Percentiles rank a stretch among this genome's conserved stretches.
These are phyloP conservation scores for Physcia stellaris DNA, from an alignment of 495 filamentous ascomycete species.

Conservation along the genomic window DNA sequence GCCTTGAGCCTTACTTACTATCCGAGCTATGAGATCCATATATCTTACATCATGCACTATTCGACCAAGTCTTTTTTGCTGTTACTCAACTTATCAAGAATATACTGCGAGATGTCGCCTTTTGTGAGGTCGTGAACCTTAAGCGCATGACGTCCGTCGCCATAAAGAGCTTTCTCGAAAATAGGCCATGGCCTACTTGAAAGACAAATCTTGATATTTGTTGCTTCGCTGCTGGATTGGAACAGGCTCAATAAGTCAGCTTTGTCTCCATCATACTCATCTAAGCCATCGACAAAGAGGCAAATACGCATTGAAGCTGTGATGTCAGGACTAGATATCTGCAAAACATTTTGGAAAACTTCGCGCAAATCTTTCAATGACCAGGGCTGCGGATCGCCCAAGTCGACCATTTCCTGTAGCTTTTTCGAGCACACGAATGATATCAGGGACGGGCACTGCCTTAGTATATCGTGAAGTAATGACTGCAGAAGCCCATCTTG, in stretches of 20 bases:
- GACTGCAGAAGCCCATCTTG: slow-evolving; percentile 28
- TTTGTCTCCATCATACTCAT: slow-evolving; percentile 25
- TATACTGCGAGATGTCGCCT: slow-evolving; percentile 20
- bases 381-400: too few species aligned
- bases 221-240: slow-evolving; percentile 2
- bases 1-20: slow-evolving; percentile 20
- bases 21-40: slow-evolving; percentile 6
- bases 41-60: neutral
- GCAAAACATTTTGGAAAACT: too few species aligned
- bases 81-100: slow-evolving; percentile 13
- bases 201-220: slow-evolving; percentile 31
- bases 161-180: slow-evolving; percentile 27
- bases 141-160: slow-evolving; percentile 4
- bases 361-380: too few species aligned
- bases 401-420: too few species aligned
- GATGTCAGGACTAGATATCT: too few species aligned
- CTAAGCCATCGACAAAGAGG: slow-evolving; percentile 38
- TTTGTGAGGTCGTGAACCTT: slow-evolving; percentile 20
- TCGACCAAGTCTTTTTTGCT: neutral
- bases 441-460: slow-evolving; percentile 21
- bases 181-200: slow-evolving; percentile 36
- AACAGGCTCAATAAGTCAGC: slow-evolving; percentile 14
- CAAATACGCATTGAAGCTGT: too few species aligned
- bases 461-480: slow-evolving; percentile 26
- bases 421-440: slow-evolving; percentile 9